These are phyloP conservation scores for Phenoliferia sp. DNA, from an alignment of 1,284 basidiomycete genomes.

Conservation along the genomic window DNA sequence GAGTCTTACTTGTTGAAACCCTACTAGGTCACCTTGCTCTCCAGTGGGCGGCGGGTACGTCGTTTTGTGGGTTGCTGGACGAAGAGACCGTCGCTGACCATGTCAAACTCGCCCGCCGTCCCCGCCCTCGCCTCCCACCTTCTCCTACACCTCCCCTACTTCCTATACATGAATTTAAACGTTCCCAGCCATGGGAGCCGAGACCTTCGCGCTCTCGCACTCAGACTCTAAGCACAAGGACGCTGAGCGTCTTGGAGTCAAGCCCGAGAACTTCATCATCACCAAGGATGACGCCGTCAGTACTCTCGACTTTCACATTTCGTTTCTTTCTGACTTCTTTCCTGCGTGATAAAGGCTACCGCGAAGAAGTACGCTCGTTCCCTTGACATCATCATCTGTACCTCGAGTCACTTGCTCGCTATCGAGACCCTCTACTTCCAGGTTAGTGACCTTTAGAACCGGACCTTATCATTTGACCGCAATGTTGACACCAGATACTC, in stretches of 20 bases:
- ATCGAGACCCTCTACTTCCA: constrained; percentile 41
- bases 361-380: constrained; percentile 15
- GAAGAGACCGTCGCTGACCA: too few relatives aligned
- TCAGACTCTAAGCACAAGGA: constrained; percentile 42
- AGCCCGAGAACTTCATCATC: constrained; percentile 24
- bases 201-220: constrained; percentile 46
- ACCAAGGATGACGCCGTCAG: constrained; percentile 13
- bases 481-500: background rate
- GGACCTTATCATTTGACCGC: background rate
- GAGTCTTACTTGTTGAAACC: too few relatives aligned
- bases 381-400: constrained; percentile 45
- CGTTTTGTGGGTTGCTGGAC: too few relatives aligned
- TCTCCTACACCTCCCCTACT: too few relatives aligned
- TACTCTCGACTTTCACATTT: too few relatives aligned
- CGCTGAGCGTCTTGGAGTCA: constrained; percentile 44
- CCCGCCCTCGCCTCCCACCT: too few relatives aligned
- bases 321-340: too few relatives aligned
- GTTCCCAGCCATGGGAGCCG: constrained; percentile 3
- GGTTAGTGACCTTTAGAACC: too few relatives aligned
- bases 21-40: background rate
- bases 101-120: too few relatives aligned
- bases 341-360: constrained; percentile 1
- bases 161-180: too few relatives aligned
- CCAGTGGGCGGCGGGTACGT: background rate
- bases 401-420: constrained; percentile 42